These are phyloP conservation scores for Yarrowia bubula DNA, from an alignment of 805 yeast genomes.

Conservation along the genomic window DNA sequence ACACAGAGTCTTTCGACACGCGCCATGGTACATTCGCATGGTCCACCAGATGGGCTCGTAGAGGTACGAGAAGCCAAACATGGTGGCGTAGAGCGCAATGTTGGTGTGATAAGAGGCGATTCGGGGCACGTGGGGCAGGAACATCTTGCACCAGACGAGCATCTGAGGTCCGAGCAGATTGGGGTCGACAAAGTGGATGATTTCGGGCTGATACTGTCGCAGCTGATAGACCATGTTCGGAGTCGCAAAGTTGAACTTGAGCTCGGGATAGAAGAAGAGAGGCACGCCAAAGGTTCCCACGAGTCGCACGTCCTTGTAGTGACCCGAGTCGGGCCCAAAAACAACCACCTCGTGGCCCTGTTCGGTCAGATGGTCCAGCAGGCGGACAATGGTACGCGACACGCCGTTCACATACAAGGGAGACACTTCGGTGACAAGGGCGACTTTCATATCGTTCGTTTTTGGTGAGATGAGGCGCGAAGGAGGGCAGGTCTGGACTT, in stretches of 20 bases:
- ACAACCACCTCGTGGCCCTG: conserved; percentile 29
- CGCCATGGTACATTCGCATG: conserved; percentile 37
- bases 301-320: conserved; percentile 25
- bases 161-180: conserved; percentile 32
- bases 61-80: conserved; percentile 30
- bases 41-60: conserved; percentile 30
- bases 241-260: conserved; percentile 30
- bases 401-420: conserved; percentile 31
- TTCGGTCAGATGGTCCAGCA: conserved; percentile 29
- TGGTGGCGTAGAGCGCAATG: conserved; percentile 30
- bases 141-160: conserved; percentile 28
- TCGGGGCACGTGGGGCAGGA: conserved; percentile 29
- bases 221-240: conserved; percentile 24
- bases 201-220: conserved; percentile 28
- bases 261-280: conserved; percentile 31
- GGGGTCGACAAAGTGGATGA: conserved; percentile 31
- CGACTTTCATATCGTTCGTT: conserved; percentile 25
- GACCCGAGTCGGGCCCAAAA: conserved; percentile 31
- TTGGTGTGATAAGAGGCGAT: conserved; percentile 32
- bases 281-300: conserved; percentile 31
- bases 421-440: conserved; percentile 30
- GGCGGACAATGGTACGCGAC: conserved; percentile 29
- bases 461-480: conserved; percentile 9
- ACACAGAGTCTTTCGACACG: conserved; percentile 36
- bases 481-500: conserved; percentile 14